Percentiles rank a stretch among this genome's conserved stretches.
These are phyloP conservation scores for Podospora australis DNA, from an alignment of 495 filamentous ascomycete genomes.

Conservation along the genomic window DNA sequence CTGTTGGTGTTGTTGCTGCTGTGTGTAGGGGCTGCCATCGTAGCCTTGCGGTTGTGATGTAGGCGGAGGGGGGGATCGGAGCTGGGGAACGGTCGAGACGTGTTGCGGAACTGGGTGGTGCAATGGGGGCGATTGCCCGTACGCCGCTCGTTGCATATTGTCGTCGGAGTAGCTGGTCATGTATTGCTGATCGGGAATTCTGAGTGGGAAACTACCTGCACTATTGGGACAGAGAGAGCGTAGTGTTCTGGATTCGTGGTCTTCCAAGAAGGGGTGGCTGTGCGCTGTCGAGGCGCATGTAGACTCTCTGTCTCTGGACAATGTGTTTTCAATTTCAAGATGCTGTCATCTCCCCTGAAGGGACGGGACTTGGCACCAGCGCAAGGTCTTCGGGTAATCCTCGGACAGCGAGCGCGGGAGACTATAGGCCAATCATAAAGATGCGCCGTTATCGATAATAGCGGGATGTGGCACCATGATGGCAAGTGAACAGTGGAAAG, in stretches of 20 bases:
- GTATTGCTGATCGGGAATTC: background rate
- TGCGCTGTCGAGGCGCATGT: too few relatives aligned
- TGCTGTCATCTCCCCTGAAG: constrained; percentile 22
- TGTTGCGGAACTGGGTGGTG: constrained; percentile 98
- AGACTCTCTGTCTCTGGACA: constrained; percentile 21
- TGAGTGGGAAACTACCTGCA: background rate
- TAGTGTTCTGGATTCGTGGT: too few relatives aligned
- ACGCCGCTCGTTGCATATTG: constrained; percentile 76
- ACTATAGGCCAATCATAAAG: constrained; percentile 7
- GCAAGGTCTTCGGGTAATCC: constrained; percentile 18
- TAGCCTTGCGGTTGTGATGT: constrained; percentile 60
- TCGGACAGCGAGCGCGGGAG: constrained; percentile 3
- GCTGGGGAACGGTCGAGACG: constrained; percentile 96
- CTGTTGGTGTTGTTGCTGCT: constrained; percentile 45
- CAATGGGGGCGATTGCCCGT: constrained; percentile 87
- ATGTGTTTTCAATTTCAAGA: constrained; percentile 33
- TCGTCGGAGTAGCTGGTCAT: background rate
- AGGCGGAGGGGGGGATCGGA: constrained; percentile 91
- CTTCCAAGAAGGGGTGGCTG: too few relatives aligned
- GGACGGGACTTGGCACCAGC: constrained; percentile 1
- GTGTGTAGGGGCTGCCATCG: constrained; percentile 75
- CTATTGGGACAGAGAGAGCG: too few relatives aligned
- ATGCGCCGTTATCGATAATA: constrained; percentile 12
- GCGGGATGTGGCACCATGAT: background rate
- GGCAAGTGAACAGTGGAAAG: constrained; percentile 1